Percentiles rank a stretch among this genome's conserved stretches.
Conservation (phyloP, 169 alveolate species). For the Plasmodium malariae region DNA sequence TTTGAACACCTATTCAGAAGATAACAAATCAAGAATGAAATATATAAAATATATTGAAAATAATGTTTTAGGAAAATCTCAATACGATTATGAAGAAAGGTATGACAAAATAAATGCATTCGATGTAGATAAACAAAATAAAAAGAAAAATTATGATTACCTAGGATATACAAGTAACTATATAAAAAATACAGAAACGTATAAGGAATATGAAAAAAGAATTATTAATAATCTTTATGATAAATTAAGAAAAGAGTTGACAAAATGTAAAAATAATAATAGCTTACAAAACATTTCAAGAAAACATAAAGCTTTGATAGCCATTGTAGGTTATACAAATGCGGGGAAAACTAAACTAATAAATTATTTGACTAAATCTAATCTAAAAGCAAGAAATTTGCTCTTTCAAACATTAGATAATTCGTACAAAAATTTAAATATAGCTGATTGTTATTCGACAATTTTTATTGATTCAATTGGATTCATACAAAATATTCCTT, state of each 20-base stretch:
- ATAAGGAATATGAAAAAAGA: constrained; percentile 79
- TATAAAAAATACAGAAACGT: constrained; percentile 86
- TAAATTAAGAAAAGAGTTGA: constrained; percentile 85
- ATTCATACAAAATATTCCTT: constrained; percentile 93
- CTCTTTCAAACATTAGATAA: constrained; percentile 88
- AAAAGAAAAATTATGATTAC: constrained; percentile 16
- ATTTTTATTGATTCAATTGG: constrained; percentile 92
- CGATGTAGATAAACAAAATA: constrained; percentile 80
- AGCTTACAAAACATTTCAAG: constrained; percentile 62
- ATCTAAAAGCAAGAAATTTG: constrained; percentile 87
- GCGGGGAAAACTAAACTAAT: constrained; percentile 93
- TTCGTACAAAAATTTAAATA: constrained; percentile 79
- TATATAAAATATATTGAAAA: constrained; percentile 65
- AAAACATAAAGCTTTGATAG: constrained; percentile 82
- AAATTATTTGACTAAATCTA: constrained; percentile 88
- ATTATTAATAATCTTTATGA: constrained; percentile 84
- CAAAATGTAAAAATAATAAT: constrained; percentile 79
- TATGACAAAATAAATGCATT: constrained; percentile 79
- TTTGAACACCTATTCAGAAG: constrained; percentile 86
- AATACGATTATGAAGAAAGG: constrained; percentile 29
- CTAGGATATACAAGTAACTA: constrained; percentile 81
- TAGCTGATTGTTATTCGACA: constrained; percentile 85
- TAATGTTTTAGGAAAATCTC: constrained; percentile 51
- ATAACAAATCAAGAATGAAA: constrained; percentile 76
- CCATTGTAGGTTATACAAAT: constrained; percentile 93